A percentile compares a stretch with the other conserved stretches of the same genome.
Evolutionary conservation across 768 basidiomycete species (phyloP).

Genomic region (Cyclocybe cylindracea): DNA sequence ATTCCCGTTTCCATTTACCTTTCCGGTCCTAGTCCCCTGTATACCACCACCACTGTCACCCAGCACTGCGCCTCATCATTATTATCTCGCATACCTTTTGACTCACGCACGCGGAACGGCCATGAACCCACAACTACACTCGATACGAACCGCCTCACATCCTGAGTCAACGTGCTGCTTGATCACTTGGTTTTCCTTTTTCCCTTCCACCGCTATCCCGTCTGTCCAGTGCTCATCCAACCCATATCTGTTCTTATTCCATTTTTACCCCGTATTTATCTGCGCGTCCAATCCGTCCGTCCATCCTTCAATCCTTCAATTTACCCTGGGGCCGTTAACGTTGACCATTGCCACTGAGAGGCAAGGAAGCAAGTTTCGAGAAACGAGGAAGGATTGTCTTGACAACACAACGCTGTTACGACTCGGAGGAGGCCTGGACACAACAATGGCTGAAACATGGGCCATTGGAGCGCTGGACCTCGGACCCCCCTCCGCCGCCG

Average conservation of each 20-base stretch:
- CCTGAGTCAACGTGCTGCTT: neutral
- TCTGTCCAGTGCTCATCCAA: neutral
- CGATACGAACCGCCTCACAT: neutral
- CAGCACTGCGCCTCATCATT: too few relatives aligned
- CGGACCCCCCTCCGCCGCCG: too few relatives aligned
- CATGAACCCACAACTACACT: neutral
- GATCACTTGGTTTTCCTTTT: neutral
- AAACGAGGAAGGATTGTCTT: neutral
- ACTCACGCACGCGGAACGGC: too few relatives aligned
- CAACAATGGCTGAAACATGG: neutral
- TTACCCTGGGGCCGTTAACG: neutral
- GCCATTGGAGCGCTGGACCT: too few relatives aligned
- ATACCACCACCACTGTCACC: too few relatives aligned
- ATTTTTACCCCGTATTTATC: slow-evolving; percentile 6
- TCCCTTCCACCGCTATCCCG: neutral
- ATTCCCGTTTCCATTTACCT: too few relatives aligned
- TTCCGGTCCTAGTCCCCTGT: too few relatives aligned
- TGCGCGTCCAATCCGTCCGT: neutral
- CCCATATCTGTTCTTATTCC: neutral
- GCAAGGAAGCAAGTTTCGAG: neutral
- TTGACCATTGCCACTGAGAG: too few relatives aligned
- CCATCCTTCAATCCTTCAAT: neutral
- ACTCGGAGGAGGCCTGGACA: neutral
- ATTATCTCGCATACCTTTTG: too few relatives aligned
- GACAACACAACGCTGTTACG: neutral